Evolutionary conservation across 495 filamentous ascomycete genomes (phyloP).

Genomic region (Recurvomyces mirabilis): DNA sequence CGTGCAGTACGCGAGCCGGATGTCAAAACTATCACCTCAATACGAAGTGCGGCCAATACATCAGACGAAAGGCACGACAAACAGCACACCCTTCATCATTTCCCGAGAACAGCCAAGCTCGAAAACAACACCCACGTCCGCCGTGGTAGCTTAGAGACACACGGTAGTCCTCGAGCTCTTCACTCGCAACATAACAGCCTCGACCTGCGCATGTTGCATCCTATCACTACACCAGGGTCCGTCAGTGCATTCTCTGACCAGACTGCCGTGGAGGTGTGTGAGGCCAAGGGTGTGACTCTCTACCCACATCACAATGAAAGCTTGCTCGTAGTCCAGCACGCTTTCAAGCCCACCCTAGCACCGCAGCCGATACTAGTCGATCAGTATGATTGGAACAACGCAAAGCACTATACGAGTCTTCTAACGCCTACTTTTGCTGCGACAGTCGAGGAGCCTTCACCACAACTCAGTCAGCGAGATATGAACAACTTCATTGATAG

Average conservation of each 20-base stretch:
- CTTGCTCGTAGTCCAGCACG: slow-evolving; percentile 61
- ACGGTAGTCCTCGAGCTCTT: background rate
- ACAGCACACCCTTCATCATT: background rate
- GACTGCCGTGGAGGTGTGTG: slow-evolving; percentile 49
- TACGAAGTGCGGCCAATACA: too few relatives aligned
- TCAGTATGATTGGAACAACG: slow-evolving; percentile 13
- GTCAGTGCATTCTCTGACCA: slow-evolving; percentile 49
- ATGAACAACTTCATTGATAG: slow-evolving; percentile 19
- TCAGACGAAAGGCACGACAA: too few relatives aligned
- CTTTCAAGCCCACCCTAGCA: slow-evolving; percentile 9
- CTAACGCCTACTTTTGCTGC: slow-evolving; percentile 6
- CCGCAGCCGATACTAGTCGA: background rate
- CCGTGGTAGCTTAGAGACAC: background rate
- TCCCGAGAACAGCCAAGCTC: background rate
- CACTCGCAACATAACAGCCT: background rate
- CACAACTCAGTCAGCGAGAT: background rate
- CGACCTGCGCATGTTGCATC: slow-evolving; percentile 42
- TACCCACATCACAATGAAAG: slow-evolving; percentile 83
- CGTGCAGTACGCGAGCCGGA: too few relatives aligned
- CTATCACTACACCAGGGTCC: slow-evolving; percentile 41
- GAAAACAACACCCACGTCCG: background rate
- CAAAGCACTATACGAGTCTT: slow-evolving; percentile 3
- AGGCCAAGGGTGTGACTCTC: slow-evolving; percentile 72
- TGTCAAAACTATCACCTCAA: too few relatives aligned
- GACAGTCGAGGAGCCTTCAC: slow-evolving; percentile 4